Conservation (phyloP, 2,329 filamentous ascomycete species). For the Aulographum hederae region DNA sequence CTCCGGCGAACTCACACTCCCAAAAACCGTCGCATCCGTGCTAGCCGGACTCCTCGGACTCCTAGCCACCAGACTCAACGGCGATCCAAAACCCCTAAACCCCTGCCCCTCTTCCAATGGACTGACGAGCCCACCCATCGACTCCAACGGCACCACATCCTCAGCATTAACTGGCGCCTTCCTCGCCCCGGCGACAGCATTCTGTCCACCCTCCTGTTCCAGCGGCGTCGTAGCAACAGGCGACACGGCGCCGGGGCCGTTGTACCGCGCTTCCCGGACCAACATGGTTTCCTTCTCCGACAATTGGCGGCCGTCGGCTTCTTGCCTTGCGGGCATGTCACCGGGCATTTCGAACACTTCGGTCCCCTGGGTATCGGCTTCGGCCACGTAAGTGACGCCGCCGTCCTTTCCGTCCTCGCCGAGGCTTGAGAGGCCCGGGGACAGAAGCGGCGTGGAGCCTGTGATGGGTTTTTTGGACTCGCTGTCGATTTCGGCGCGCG, state of each 20-base stretch:
- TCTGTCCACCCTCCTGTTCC: no score
- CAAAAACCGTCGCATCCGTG: neutral
- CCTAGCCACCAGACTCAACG: neutral
- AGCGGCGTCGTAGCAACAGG: neutral
- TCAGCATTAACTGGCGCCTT: no score
- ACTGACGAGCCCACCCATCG: neutral
- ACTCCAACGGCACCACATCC: neutral
- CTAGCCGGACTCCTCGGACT: neutral
- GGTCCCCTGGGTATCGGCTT: conserved; percentile 17
- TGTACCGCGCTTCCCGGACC: conserved; percentile 25
- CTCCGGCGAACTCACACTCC: no score
- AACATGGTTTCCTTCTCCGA: conserved; percentile 30
- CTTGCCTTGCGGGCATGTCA: conserved; percentile 33
- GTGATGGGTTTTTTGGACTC: conserved; percentile 6
- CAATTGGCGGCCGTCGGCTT: conserved; percentile 27
- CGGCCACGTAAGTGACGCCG: no score
- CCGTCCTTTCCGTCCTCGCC: no score
- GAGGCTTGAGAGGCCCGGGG: neutral
- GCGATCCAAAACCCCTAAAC: neutral
- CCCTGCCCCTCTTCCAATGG: neutral
- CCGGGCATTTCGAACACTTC: conserved; percentile 33
- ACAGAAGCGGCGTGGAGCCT: conserved; percentile 1
- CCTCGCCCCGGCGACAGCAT: neutral
- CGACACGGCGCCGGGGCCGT: conserved; percentile 19
- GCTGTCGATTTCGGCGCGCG: neutral